Conservation (phyloP, 2,329 filamentous ascomycete genomes). For the Cercospora sojina region DNA sequence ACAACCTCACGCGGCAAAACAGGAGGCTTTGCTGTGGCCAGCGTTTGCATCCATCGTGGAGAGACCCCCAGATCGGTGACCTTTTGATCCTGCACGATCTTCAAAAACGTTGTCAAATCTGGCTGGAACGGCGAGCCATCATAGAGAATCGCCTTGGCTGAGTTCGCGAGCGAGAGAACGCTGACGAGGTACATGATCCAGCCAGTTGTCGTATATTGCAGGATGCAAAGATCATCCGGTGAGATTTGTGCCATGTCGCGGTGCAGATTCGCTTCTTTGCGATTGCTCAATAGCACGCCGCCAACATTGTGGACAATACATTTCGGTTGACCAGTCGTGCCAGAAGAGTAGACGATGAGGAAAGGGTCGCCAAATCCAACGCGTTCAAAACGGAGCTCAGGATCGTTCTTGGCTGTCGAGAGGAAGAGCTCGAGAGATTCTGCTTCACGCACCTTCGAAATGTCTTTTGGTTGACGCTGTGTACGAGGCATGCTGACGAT, state of each 20-base stretch:
- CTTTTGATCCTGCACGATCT: conserved; percentile 60
- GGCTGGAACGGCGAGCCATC: conserved; percentile 80
- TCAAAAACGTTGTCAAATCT: conserved; percentile 62
- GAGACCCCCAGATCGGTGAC: conserved; percentile 74
- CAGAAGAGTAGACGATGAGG: conserved; percentile 69
- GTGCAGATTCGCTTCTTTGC: conserved; percentile 62
- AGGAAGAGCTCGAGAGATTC: conserved; percentile 47
- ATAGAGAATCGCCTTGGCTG: conserved; percentile 67
- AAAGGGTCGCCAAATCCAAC: conserved; percentile 72
- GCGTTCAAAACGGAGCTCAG: conserved; percentile 55
- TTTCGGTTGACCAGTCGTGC: conserved; percentile 80
- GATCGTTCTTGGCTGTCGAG: conserved; percentile 39
- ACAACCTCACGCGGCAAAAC: conserved; percentile 58
- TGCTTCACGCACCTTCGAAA: conserved; percentile 54
- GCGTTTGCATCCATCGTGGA: conserved; percentile 72
- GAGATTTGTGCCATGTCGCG: conserved; percentile 43
- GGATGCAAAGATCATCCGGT: conserved; percentile 40
- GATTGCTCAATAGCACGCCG: conserved; percentile 58
- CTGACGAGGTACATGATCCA: conserved; percentile 85
- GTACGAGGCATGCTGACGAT: conserved; percentile 69
- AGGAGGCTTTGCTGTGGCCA: conserved; percentile 62
- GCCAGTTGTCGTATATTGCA: conserved; percentile 67
- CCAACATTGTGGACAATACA: conserved; percentile 79
- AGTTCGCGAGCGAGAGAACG: conserved; percentile 59
- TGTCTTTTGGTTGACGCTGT: conserved; percentile 54